Evolutionary conservation across 164 flowering plant genomes (phyloP), one percentile per base, ranked within the genome.

Genomic region (Chloranthus sessilifolius): DNA sequence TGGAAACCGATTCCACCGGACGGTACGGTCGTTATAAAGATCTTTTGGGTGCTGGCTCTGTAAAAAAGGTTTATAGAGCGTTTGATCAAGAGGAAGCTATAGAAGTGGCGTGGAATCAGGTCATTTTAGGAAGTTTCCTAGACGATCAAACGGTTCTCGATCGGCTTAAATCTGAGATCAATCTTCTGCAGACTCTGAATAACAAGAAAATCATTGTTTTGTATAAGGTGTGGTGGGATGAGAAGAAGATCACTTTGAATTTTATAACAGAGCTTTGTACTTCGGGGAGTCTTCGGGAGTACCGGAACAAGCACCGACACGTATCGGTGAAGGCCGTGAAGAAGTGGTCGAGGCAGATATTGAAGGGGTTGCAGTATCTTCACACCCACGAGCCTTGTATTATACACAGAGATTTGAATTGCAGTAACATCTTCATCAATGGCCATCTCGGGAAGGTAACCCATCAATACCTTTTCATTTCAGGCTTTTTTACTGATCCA

Each of bases 21-120:
- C 47, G 94, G 9, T 84, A 62, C 47, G 91, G 91, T 1, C 71
- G 92, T 1, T 87, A 87, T 63, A 11, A 12, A 6, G 92, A 80
- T 15, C 68, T 87, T 7, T 70, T 87, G 0, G 95, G 95, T 12
- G 21, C 54, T 14, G 92, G 89, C 5, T 77, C 95, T 0, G 82
- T 87, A 47, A 87, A 87, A 66, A 82, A 72, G 52, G 95, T 87
- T 0, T 87, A 84, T 37, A 38, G 89, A 25, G 95, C 76, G 7
- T 87, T 87, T 58, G 96, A 87, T 67, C 92, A 82, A 43, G 75
- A 75, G 49, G 92, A 84, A 65, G 96, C 89, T 1, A 78, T 65
- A 51, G 96, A 84, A 49, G 88, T 87, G n/a, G 96, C 96, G 0
- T 87, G 96, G 96, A 82, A 81, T 52, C 86, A 82, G 26, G 88